Conservation (phyloP, 208 protist species). For the Porcisia hertigi region DNA sequence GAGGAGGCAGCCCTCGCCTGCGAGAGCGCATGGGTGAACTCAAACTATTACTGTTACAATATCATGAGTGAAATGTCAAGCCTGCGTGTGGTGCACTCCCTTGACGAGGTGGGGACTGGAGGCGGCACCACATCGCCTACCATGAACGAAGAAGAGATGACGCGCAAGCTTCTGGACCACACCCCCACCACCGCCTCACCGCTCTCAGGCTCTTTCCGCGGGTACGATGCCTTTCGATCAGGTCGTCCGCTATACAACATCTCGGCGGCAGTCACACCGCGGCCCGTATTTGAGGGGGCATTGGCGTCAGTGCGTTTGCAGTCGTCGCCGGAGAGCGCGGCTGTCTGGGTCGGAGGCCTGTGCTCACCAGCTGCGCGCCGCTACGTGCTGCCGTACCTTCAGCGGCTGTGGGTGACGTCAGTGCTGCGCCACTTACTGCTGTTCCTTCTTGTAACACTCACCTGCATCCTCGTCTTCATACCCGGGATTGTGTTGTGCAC, state of each 20-base stretch:
- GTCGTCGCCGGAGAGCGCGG: background rate
- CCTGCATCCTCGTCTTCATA: slow-evolving; percentile 32
- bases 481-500: slow-evolving; percentile 30
- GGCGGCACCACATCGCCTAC: background rate
- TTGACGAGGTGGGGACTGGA: slow-evolving; percentile 12
- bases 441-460: slow-evolving; percentile 29
- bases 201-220: background rate
- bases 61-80: slow-evolving; percentile 34
- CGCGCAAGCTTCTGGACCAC: slow-evolving; percentile 9
- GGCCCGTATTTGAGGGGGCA: background rate
- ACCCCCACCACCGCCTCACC: background rate
- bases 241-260: background rate
- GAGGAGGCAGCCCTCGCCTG: slow-evolving; percentile 29
- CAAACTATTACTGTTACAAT: slow-evolving; percentile 41
- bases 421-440: slow-evolving; percentile 50
- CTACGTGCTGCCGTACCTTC: slow-evolving; percentile 38
- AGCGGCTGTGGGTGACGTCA: slow-evolving; percentile 47
- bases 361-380: slow-evolving; percentile 5
- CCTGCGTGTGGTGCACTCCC: slow-evolving; percentile 26
- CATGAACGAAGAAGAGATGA: slow-evolving; percentile 17
- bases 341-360: background rate
- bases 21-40: slow-evolving; percentile 38
- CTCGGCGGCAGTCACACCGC: background rate
- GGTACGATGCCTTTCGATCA: background rate
- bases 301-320: background rate